A percentile compares a stretch with the other conserved stretches of the same genome.
These are phyloP conservation scores for Colletotrichum sp. DNA, from an alignment of 2,329 filamentous ascomycete genomes.

Conservation along the genomic window DNA sequence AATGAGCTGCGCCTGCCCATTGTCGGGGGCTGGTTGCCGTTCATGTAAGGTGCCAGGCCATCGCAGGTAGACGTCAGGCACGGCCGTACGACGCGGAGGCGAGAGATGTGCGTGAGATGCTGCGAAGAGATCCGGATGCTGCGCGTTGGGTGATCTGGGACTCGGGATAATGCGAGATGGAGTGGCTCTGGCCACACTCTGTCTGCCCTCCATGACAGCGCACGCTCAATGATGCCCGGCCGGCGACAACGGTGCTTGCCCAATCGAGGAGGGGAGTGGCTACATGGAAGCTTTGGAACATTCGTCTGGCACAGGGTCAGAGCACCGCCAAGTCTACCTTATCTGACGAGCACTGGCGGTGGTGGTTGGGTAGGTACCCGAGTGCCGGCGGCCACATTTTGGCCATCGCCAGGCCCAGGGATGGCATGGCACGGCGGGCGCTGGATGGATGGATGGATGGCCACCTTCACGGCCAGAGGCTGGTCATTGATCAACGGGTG, in stretches of 20 bases:
- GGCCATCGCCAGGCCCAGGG: not conserved
- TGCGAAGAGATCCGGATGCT: not conserved
- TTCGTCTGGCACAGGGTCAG: constrained; percentile 12
- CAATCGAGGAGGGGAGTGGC: constrained; percentile 8
- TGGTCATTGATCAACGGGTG: not conserved
- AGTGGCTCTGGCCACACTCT: constrained; percentile 11
- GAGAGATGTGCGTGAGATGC: not conserved
- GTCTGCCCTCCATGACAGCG: not conserved
- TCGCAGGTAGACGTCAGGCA: not conserved
- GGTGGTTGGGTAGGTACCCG: not conserved
- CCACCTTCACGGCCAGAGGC: not conserved
- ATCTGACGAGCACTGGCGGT: not conserved
- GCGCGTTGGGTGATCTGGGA: not conserved
- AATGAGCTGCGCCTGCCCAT: not conserved
- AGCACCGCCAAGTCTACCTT: constrained; percentile 13
- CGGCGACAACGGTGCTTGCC: not conserved
- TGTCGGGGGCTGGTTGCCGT: not conserved
- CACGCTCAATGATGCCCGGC: not conserved
- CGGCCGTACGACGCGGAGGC: not conserved
- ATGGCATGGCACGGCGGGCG: not conserved
- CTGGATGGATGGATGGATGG: not conserved
- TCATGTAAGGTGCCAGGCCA: not conserved
- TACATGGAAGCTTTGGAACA: constrained; percentile 21
- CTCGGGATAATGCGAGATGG: not conserved
- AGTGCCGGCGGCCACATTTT: not conserved